Percentiles rank a stretch among this genome's conserved stretches.
Evolutionary conservation across 2,329 filamentous ascomycete species (phyloP).

Genomic region (Neoarthrinium moseri): DNA sequence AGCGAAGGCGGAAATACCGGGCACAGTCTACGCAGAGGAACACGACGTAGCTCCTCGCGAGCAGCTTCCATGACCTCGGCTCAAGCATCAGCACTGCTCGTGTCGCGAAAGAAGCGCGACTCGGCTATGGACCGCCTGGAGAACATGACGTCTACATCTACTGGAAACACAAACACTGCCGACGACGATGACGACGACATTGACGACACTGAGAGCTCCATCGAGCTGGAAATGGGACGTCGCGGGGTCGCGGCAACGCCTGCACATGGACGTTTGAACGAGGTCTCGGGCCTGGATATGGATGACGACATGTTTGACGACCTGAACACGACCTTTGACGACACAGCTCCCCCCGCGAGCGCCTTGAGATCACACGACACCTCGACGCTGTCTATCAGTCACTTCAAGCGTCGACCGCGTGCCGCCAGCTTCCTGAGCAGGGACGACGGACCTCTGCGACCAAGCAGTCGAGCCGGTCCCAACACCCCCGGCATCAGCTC

Average conservation of each 20-base stretch:
- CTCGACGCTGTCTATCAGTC: conserved; percentile 26
- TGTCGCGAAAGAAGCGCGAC: conserved; percentile 25
- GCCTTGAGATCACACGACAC: conserved; percentile 29
- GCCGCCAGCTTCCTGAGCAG: conserved; percentile 30
- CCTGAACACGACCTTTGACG: conserved; percentile 28
- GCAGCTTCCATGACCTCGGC: conserved; percentile 11
- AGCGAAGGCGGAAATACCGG: conserved; percentile 29
- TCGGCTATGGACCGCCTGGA: conserved; percentile 28
- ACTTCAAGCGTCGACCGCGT: conserved; percentile 30
- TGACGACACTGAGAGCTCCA: conserved; percentile 18
- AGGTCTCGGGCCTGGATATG: conserved; percentile 29
- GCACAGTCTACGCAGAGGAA: conserved; percentile 12
- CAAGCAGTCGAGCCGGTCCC: conserved; percentile 29
- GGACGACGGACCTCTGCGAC: conserved; percentile 30
- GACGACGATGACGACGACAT: conserved; percentile 14
- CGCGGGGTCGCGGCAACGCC: conserved; percentile 22
- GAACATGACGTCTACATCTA: conserved; percentile 28
- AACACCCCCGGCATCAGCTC: conserved; percentile 32
- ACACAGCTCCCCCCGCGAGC: conserved; percentile 24
- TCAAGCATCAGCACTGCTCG: conserved; percentile 19
- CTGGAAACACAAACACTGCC: conserved; percentile 13
- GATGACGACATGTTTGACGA: conserved; percentile 31
- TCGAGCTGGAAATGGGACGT: conserved; percentile 15
- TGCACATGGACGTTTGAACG: conserved; percentile 20
- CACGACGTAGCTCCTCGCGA: neutral